Evolutionary conservation across 768 basidiomycete genomes (phyloP).

Genomic region (Podaxis pistillaris): DNA sequence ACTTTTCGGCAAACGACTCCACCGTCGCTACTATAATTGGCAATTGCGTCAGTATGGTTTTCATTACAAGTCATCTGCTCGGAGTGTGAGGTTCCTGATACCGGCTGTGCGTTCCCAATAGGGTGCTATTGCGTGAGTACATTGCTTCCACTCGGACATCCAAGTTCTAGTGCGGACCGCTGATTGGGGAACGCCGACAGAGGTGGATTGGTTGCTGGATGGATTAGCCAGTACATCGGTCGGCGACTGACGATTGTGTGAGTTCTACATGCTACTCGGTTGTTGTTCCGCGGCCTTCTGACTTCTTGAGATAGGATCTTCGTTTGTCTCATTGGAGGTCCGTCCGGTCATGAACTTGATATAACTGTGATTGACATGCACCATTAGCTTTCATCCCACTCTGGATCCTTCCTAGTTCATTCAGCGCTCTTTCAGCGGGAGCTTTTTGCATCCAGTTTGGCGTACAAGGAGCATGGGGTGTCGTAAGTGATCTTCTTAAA

Average conservation of each 20-base stretch:
- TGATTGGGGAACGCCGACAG: conserved; percentile 23
- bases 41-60: conserved; percentile 45
- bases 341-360: conserved; percentile 11
- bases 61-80: neutral
- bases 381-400: conserved; percentile 62
- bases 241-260: conserved; percentile 80
- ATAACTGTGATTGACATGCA: neutral
- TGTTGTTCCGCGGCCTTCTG: neutral
- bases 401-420: conserved; percentile 78
- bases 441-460: conserved; percentile 88
- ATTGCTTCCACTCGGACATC: neutral
- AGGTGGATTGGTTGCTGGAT: conserved; percentile 75
- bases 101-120: conserved; percentile 15
- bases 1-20: conserved; percentile 53
- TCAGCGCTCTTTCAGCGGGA: conserved; percentile 71
- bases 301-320: conserved; percentile 37
- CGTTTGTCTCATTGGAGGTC: conserved; percentile 53
- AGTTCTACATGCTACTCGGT: conserved; percentile 17
- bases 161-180: neutral
- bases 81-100: conserved; percentile 1
- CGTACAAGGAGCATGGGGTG: conserved; percentile 90
- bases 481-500: conserved; percentile 54
- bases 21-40: conserved; percentile 83
- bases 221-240: conserved; percentile 71
- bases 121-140: conserved; percentile 37